phyloP scores from a whole-genome alignment of 345 rosid species.

The Abelmoschus esculentus region DNA sequence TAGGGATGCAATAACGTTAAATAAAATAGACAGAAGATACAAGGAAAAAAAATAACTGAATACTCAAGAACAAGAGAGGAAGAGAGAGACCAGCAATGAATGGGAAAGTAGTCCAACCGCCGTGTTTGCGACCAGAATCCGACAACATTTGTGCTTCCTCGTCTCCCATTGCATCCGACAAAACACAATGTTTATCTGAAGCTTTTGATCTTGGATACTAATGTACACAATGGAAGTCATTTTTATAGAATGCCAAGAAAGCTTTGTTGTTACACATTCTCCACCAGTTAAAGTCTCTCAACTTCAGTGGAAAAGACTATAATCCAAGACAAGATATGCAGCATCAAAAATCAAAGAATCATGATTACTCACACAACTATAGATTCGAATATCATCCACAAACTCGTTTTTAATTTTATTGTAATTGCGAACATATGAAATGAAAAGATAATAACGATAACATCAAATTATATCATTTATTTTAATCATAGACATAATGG shows the following conservation, averaged over 20 bases:
- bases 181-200: not conserved
- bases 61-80: not conserved
- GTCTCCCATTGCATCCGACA: not conserved
- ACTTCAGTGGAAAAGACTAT: too few species aligned
- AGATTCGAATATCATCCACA: too few species aligned
- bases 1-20: too few species aligned
- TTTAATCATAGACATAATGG: too few species aligned
- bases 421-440: too few species aligned
- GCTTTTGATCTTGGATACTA: not conserved
- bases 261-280: slow-evolving; percentile 4
- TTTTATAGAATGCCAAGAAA: not conserved
- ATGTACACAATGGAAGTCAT: not conserved
- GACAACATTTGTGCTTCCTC: slow-evolving; percentile 11
- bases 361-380: not conserved
- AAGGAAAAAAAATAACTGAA: too few species aligned
- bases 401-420: not conserved
- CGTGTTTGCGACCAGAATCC: slow-evolving; percentile 18
- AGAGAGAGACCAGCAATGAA: slow-evolving; percentile 35
- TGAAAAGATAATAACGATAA: too few species aligned
- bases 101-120: slow-evolving; percentile 47
- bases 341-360: not conserved
- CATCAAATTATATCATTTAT: too few species aligned
- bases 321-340: not conserved
- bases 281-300: too few species aligned
- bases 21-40: too few species aligned